phyloP scores from a whole-genome alignment of 306 rosid species.

The Dalbergia cultrata region DNA sequence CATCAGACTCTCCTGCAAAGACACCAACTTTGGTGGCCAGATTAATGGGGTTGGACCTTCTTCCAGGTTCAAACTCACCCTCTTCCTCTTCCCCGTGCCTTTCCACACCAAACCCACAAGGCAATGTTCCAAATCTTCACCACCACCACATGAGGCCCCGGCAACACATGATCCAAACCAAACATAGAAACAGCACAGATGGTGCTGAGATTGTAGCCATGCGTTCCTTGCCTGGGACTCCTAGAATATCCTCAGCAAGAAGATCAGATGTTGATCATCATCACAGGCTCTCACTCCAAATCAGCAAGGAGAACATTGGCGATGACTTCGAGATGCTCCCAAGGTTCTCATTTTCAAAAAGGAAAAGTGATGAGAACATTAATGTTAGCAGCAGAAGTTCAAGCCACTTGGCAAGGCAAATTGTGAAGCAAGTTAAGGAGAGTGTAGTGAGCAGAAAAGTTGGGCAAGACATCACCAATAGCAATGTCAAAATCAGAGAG shows the following conservation, averaged over 20 bases:
- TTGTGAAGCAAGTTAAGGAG: constrained; percentile 80
- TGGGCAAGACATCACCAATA: constrained; percentile 83
- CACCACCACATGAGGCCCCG: constrained; percentile 22
- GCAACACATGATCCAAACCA: constrained; percentile 44
- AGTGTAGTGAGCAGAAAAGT: constrained; percentile 65
- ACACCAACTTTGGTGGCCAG: constrained; percentile 95
- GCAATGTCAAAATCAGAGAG: constrained; percentile 54
- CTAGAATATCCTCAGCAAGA: constrained; percentile 72
- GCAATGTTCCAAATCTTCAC: constrained; percentile 36
- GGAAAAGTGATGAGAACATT: constrained; percentile 55
- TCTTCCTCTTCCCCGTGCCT: constrained; percentile 48
- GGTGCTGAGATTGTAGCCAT: constrained; percentile 45
- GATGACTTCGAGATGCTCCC: constrained; percentile 62
- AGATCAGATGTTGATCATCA: constrained; percentile 74
- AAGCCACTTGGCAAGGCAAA: constrained; percentile 71
- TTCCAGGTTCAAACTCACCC: constrained; percentile 69
- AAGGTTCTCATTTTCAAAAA: constrained; percentile 55
- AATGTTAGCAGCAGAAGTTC: constrained; percentile 45
- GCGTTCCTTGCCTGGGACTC: constrained; percentile 79
- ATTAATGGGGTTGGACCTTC: constrained; percentile 94
- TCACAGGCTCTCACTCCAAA: constrained; percentile 85
- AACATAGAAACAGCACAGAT: constrained; percentile 53
- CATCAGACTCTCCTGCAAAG: constrained; percentile 75
- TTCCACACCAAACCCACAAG: constrained; percentile 49
- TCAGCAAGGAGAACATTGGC: constrained; percentile 66